phyloP scores from a whole-genome alignment of 345 rosid genomes.

The Litchi chinensis region DNA sequence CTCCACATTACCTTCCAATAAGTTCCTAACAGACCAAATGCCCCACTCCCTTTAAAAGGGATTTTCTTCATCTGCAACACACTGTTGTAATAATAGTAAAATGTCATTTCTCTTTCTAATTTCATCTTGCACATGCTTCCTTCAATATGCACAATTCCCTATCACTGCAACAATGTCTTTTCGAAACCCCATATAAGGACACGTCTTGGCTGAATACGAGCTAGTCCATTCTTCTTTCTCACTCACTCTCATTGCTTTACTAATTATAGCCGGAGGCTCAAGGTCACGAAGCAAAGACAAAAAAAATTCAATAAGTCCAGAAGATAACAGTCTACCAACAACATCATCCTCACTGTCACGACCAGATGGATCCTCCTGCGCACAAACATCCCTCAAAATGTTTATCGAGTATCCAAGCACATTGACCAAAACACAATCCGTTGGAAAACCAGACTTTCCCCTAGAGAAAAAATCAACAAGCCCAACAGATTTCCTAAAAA shows the following conservation, averaged over 20 bases:
- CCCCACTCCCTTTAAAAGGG: conserved; percentile 87
- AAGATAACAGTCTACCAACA: conserved; percentile 43
- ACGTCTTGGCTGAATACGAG: conserved; percentile 31
- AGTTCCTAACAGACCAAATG: conserved; percentile 69
- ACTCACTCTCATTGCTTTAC: conserved; percentile 48
- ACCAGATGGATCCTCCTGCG: no score
- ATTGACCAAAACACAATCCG: no score
- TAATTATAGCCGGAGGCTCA: conserved; percentile 65
- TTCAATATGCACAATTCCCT: conserved; percentile 66
- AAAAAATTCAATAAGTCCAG: conserved; percentile 53
- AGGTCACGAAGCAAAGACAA: conserved; percentile 59
- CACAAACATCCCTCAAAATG: no score
- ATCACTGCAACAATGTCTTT: conserved; percentile 78
- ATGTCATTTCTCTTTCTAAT: conserved; percentile 61
- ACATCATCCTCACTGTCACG: conserved; percentile 34
- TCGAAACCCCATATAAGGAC: conserved; percentile 78
- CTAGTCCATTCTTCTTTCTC: conserved; percentile 30
- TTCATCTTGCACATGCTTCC: conserved; percentile 72
- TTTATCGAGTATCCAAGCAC: no score
- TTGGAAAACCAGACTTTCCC: no score
- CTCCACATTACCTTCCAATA: conserved; percentile 70
- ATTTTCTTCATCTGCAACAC: conserved; percentile 74
- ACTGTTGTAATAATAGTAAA: conserved; percentile 68
- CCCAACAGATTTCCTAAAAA: no score
- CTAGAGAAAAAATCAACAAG: no score